Base-by-base conservation (phyloP, 257 asterid genomes). In the Rehmannia glutinosa region DNA sequence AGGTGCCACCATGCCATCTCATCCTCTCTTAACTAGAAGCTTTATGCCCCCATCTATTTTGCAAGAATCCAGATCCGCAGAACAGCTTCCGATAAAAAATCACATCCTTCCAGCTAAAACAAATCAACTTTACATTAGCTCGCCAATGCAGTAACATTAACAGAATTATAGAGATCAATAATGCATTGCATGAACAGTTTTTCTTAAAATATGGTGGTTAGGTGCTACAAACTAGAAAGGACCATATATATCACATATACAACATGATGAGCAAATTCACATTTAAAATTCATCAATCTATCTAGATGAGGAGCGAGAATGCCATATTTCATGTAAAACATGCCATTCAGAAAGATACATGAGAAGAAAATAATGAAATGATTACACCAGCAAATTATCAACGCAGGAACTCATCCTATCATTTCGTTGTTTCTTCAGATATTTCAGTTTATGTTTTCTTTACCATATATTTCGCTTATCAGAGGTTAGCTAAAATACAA, bases 1-100 rank as follows among this genome's bases (percentile, higher is more conserved):
- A 77, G 63, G 83, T 75, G 74, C 66, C 62, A 36, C 81, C 82
- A 80, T 65, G 66, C 57, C 73, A 62, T 63, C 50, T 69, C 81
- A 57, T 72, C 66, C 64, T 63, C 76, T 62, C 72, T 57, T 51
- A 25, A 68, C 63, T 59, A 62, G 72, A 66, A 73, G 80, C 80
- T 78, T 66, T 62, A 23, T 2, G 68, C 46, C n/a, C n/a, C 45
- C 66, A 51, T 7, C 75, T 73, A 59, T 20, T 46, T 70, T 41
- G 60, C 47, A 66, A 28, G 67, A 51, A 58, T 55, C 70, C 77
- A 69, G 72, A 77, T 77, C 88, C n/a, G 75, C 58, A 30, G 71
- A 68, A 72, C 77, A 53, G 74, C 82, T 76, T 72, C 80, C 77
- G 41, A 58, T 30, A 19, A 19, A 42, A 73, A 50, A 62, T 53